A percentile compares a stretch with the other conserved stretches of the same genome.
Evolutionary conservation across 345 rosid genomes (phyloP).

Genomic region (Hevea brasiliensis): DNA sequence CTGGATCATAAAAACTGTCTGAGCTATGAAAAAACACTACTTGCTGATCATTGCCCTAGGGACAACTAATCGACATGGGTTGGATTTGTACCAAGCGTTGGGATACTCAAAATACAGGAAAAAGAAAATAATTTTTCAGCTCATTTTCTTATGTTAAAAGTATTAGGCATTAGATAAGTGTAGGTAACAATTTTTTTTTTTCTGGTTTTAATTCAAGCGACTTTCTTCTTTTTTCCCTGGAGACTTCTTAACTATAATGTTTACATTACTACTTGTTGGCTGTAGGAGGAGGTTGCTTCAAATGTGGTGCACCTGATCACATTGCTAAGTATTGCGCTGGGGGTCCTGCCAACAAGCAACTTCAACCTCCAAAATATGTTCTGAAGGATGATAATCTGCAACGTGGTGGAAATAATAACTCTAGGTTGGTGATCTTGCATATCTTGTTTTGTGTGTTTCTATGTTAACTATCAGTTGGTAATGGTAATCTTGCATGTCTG

Average conservation of each 20-base stretch:
- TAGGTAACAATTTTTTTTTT: neutral
- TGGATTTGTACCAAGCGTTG: no score
- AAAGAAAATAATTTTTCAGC: no score
- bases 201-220: neutral
- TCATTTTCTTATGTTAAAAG: neutral
- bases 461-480: no score
- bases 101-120: no score
- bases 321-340: conserved; percentile 76
- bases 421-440: conserved; percentile 37
- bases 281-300: conserved; percentile 75
- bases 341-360: conserved; percentile 33
- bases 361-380: conserved; percentile 52
- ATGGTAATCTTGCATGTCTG: neutral
- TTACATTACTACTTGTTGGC: neutral
- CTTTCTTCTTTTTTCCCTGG: neutral
- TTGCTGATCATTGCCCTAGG: neutral
- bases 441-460: neutral
- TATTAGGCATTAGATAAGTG: neutral
- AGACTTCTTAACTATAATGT: neutral
- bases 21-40: no score
- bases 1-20: no score
- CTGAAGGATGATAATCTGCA: conserved; percentile 66
- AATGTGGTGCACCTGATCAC: conserved; percentile 86
- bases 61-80: no score
- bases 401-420: conserved; percentile 64